Evolutionary conservation across 2,329 filamentous ascomycete genomes (phyloP).

Genomic region (Pseudogymnoascus sp.): DNA sequence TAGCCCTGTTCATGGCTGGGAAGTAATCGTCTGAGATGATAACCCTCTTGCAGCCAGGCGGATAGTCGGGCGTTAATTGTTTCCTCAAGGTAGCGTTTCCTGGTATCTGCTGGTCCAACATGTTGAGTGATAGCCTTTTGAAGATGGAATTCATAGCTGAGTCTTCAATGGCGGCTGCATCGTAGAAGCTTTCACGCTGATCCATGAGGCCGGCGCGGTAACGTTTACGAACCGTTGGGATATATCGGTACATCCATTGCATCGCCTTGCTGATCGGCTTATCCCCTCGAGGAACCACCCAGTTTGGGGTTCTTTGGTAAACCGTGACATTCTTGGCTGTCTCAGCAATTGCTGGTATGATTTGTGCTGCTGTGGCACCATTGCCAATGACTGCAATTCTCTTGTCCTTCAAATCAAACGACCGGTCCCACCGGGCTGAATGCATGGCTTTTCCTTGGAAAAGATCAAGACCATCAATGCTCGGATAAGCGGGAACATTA

Average conservation of each 20-base stretch:
- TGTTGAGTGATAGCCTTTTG: slow-evolving; percentile 22
- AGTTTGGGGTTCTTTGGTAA: slow-evolving; percentile 51
- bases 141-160: slow-evolving; percentile 27
- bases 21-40: slow-evolving; percentile 49
- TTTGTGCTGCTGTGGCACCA: slow-evolving; percentile 48
- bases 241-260: slow-evolving; percentile 27
- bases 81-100: slow-evolving; percentile 40
- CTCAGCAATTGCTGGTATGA: slow-evolving; percentile 47
- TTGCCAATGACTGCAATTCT: slow-evolving; percentile 48
- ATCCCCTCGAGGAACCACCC: slow-evolving; percentile 47
- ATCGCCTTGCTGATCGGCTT: slow-evolving; percentile 31
- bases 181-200: slow-evolving; percentile 40
- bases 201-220: slow-evolving; percentile 46
- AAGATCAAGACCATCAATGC: slow-evolving; percentile 18
- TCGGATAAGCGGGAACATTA: slow-evolving; percentile 15
- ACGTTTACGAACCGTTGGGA: slow-evolving; percentile 43
- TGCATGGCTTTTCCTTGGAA: slow-evolving; percentile 30
- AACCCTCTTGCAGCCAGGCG: slow-evolving; percentile 45
- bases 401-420: slow-evolving; percentile 37
- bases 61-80: slow-evolving; percentile 44
- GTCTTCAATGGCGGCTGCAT: slow-evolving; percentile 19
- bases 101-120: slow-evolving; percentile 39
- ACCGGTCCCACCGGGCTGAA: slow-evolving; percentile 49
- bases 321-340: slow-evolving; percentile 41
- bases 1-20: slow-evolving; percentile 37